Base-by-base conservation (phyloP, 352 stramenopile species). In the Phytophthora sansomeana region DNA sequence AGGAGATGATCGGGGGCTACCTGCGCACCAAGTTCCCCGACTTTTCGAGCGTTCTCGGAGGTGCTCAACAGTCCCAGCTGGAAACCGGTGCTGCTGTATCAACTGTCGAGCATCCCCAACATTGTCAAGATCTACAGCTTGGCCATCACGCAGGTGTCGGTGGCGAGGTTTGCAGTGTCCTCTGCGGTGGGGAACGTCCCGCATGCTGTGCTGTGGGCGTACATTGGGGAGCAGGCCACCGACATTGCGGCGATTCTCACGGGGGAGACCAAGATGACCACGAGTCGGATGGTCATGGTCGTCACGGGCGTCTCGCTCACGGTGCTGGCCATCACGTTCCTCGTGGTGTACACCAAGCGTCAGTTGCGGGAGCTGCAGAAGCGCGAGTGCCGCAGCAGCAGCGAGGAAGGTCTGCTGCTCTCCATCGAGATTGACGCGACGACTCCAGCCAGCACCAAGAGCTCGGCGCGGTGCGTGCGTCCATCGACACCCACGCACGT, bases 91-190 rank as follows among this genome's bases (percentile, higher is more conserved):
- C 43, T 94, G 59, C 71, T 94, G 13, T 91, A 89, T 56, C 85
- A 94, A 59, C 49, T 94, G 46, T 90, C 85, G 24, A 91, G 81
- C 48, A 80, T 94, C 43, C 85, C 85, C 8, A 94, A 94, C 54
- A 68, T 91, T n/a, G 72, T 90, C 57, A 91, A 92, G 53, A 87
- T 81, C 65, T 94, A 92, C 72, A 88, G 63, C n/a, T 64, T 94
- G 13, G 81, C 85, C 42, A 87, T 94, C 54, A 94, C 85, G 1
- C 74, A 87, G 17, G 73, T 94, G 21, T 86, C 83, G 17, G 44
- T 75, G 17, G 52, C 55, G 41, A 73, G 83, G 7, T 94, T 94
- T 49, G 72, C 64, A 1, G 58, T 90, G 49, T 91, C 85, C 0
- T 86, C 80, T 4, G 69, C 77, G 3, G 41, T 91, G 11, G 84